These are phyloP conservation scores for Talaromyces ruber DNA, from an alignment of 495 filamentous ascomycete genomes.

Conservation along the genomic window DNA sequence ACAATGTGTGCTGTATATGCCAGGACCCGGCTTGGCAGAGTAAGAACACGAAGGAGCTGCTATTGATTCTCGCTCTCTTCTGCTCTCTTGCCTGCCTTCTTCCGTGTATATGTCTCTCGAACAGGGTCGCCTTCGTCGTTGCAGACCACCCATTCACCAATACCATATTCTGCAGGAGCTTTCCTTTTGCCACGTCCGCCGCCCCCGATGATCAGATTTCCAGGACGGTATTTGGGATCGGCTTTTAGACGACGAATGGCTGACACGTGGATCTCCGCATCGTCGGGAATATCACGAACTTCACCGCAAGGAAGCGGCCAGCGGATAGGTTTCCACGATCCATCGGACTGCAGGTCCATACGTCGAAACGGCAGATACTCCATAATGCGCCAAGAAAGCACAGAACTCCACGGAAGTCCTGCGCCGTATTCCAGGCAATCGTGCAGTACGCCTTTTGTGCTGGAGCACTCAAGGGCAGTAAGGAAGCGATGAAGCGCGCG, in stretches of 20 bases:
- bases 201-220: conserved; percentile 74
- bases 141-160: conserved; percentile 65
- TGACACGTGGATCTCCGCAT: conserved; percentile 62
- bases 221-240: conserved; percentile 60
- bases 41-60: neutral
- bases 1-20: neutral
- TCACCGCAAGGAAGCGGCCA: conserved; percentile 79
- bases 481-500: conserved; percentile 50
- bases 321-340: conserved; percentile 71
- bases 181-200: conserved; percentile 60
- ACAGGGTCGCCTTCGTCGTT: conserved; percentile 55
- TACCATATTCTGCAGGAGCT: conserved; percentile 55
- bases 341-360: conserved; percentile 68
- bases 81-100: conserved; percentile 7
- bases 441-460: conserved; percentile 58
- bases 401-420: conserved; percentile 47
- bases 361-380: conserved; percentile 78
- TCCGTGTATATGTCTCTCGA: conserved; percentile 52
- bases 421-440: conserved; percentile 65
- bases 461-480: conserved; percentile 46
- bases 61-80: conserved; percentile 11
- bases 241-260: conserved; percentile 66
- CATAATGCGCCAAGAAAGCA: conserved; percentile 74
- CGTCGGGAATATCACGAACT: conserved; percentile 67
- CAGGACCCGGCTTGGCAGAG: neutral